A percentile compares a stretch with the other conserved stretches of the same genome.
These are phyloP conservation scores for Peziza echinospora DNA, from an alignment of 495 filamentous ascomycete genomes.

Conservation along the genomic window DNA sequence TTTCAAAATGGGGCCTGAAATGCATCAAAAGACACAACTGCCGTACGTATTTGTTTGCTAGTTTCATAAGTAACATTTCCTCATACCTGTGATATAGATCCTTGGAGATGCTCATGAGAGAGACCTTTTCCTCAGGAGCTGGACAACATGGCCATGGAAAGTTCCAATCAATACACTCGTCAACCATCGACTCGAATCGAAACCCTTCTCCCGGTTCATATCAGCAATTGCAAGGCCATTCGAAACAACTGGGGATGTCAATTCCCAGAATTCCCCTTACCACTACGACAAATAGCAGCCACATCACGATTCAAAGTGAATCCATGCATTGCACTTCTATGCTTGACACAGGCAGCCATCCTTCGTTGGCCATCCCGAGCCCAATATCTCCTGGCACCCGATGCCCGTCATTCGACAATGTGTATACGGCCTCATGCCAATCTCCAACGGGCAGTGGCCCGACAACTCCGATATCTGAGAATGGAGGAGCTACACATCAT, in stretches of 20 bases:
- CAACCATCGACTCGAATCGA: background rate
- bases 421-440: conserved; percentile 7
- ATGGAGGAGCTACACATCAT: conserved; percentile 3
- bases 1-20: background rate
- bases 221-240: background rate
- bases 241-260: background rate
- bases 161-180: background rate
- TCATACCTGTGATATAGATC: background rate
- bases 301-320: background rate
- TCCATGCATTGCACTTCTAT: background rate
- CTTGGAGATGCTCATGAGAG: background rate
- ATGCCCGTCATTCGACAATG: conserved; percentile 12
- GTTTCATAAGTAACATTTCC: background rate
- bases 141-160: background rate
- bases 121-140: background rate
- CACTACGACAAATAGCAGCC: too few species aligned
- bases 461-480: conserved; percentile 9
- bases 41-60: background rate
- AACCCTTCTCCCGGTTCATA: background rate
- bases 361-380: conserved; percentile 1
- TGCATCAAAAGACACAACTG: background rate
- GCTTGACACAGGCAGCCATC: background rate
- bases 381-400: conserved; percentile 14
- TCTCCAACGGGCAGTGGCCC: conserved; percentile 9
- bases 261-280: background rate